A percentile compares a stretch with the other conserved stretches of the same genome.
These are phyloP conservation scores for Fusarium nygamai DNA, from an alignment of 2,329 filamentous ascomycete genomes.

Conservation along the genomic window DNA sequence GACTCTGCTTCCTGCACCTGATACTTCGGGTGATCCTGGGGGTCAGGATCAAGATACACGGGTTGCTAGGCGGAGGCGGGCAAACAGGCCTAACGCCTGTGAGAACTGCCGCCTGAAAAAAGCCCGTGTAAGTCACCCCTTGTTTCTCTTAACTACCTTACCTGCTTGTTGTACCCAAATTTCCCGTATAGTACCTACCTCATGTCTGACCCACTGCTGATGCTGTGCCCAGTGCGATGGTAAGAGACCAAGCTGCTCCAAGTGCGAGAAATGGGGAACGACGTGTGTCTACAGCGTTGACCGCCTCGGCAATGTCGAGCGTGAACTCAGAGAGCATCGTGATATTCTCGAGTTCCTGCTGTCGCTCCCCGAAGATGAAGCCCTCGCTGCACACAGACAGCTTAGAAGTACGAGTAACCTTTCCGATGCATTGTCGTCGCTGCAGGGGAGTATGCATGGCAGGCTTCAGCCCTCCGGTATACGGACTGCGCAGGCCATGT, in stretches of 20 bases:
- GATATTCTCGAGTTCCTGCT: conserved; percentile 20
- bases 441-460: conserved; percentile 24
- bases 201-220: conserved; percentile 10
- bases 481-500: conserved; percentile 5
- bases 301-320: conserved; percentile 19
- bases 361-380: conserved; percentile 11
- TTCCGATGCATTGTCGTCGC: conserved; percentile 7
- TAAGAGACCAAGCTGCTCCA: conserved; percentile 18
- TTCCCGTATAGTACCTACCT: neutral
- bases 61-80: conserved; percentile 8
- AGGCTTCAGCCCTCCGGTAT: conserved; percentile 22
- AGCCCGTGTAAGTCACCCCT: conserved; percentile 22
- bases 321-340: conserved; percentile 20
- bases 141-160: neutral
- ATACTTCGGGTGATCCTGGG: neutral
- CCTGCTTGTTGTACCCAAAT: neutral
- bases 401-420: neutral
- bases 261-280: conserved; percentile 19
- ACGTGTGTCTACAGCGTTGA: conserved; percentile 19
- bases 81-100: conserved; percentile 26
- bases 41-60: conserved; percentile 12
- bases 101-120: conserved; percentile 29
- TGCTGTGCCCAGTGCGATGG: conserved; percentile 19
- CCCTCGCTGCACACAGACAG: conserved; percentile 2
- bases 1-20: conserved; percentile 11